These are phyloP conservation scores for Wolfiporia cocos DNA, from an alignment of 1,284 basidiomycete species.

Conservation along the genomic window DNA sequence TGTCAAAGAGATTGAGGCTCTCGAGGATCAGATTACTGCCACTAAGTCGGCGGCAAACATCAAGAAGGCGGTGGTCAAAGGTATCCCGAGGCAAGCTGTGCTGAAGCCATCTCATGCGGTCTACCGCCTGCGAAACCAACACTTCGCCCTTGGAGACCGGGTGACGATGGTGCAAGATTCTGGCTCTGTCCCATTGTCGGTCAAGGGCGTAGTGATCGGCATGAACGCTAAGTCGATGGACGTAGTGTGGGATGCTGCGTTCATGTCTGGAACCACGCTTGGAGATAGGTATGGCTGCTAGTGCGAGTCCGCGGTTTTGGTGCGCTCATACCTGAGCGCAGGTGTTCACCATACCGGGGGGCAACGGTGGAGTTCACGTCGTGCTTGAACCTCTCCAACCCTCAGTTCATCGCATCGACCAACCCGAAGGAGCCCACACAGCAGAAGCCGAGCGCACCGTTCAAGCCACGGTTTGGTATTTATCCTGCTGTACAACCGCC, in stretches of 20 bases:
- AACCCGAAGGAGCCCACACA: conserved; percentile 43
- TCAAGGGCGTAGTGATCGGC: conserved; percentile 93
- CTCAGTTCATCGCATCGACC: conserved; percentile 75
- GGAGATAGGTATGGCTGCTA: conserved; percentile 61
- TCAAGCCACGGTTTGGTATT: conserved; percentile 66
- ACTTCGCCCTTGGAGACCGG: conserved; percentile 90
- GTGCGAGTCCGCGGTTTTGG: background rate
- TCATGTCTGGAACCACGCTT: conserved; percentile 89
- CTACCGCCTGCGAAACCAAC: conserved; percentile 87
- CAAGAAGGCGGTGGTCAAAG: conserved; percentile 88
- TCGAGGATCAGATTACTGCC: conserved; percentile 64
- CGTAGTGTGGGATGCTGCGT: conserved; percentile 94
- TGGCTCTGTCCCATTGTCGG: conserved; percentile 87
- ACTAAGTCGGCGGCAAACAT: conserved; percentile 57
- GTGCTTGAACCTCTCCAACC: conserved; percentile 80
- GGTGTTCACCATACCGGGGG: conserved; percentile 88
- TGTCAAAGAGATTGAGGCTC: conserved; percentile 71
- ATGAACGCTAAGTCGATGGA: conserved; percentile 86
- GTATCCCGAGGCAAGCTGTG: conserved; percentile 90
- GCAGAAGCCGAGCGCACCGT: conserved; percentile 38
- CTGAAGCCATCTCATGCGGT: conserved; percentile 90
- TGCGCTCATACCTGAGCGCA: conserved; percentile 25
- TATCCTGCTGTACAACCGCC: conserved; percentile 51
- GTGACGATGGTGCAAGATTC: conserved; percentile 95
- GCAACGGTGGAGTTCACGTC: conserved; percentile 80